phyloP scores from a whole-genome alignment of 2,329 filamentous ascomycete species.

The Penicillium occitanis region DNA sequence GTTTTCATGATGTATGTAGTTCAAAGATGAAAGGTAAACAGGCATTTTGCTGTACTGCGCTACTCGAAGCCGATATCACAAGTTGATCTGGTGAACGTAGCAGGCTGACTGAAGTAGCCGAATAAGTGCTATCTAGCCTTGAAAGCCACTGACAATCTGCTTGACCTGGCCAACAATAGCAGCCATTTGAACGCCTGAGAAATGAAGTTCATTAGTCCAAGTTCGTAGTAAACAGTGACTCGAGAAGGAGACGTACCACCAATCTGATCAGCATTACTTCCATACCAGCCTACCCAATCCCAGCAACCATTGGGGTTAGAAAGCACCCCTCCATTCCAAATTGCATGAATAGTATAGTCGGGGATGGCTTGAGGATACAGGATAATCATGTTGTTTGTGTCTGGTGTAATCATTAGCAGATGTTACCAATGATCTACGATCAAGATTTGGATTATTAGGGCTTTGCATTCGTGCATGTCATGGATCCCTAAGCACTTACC shows the following conservation, averaged over 20 bases:
- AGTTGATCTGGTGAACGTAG: no score
- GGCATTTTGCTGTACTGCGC: no score
- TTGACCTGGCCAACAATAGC: slow-evolving; percentile 24
- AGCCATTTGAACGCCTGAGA: slow-evolving; percentile 24
- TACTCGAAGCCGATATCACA: no score
- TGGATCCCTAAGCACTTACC: slow-evolving; percentile 8
- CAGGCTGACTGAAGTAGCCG: neutral
- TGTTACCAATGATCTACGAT: no score
- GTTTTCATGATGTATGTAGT: neutral
- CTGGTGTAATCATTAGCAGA: neutral
- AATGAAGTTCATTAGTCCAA: neutral
- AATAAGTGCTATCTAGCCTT: neutral
- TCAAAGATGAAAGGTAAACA: neutral
- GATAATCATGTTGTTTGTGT: slow-evolving; percentile 23
- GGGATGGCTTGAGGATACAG: slow-evolving; percentile 20
- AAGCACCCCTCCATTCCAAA: slow-evolving; percentile 21
- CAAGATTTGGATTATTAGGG: no score
- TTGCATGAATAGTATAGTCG: slow-evolving; percentile 18
- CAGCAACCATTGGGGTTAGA: slow-evolving; percentile 24
- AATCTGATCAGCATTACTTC: slow-evolving; percentile 23
- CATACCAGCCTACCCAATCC: slow-evolving; percentile 25
- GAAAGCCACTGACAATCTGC: slow-evolving; percentile 21
- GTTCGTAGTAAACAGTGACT: neutral
- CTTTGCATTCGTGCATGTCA: no score
- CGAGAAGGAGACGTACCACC: neutral